Conservation (phyloP, 306 rosid genomes). For the Pterocarpus santalinus region DNA sequence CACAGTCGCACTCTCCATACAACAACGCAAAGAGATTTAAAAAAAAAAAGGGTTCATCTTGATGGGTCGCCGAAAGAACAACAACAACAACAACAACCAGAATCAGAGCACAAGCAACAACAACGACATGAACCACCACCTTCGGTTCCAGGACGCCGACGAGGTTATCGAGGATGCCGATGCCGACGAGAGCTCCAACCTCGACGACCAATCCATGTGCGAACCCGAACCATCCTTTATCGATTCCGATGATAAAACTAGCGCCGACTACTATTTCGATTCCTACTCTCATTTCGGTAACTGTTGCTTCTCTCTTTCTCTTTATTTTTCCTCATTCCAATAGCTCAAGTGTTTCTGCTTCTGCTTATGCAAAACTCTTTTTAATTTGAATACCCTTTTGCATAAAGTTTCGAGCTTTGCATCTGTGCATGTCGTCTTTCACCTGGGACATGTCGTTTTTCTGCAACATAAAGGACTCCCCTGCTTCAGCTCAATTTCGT, state of each 20-base stretch:
- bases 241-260: slow-evolving; percentile 81
- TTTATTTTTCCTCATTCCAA: neutral
- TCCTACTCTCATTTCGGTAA: slow-evolving; percentile 99
- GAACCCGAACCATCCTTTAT: slow-evolving; percentile 50
- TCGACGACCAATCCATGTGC: slow-evolving; percentile 87
- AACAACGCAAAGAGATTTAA: neutral
- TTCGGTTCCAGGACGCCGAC: slow-evolving; percentile 71
- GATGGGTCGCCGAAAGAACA: slow-evolving; percentile 79
- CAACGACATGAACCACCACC: slow-evolving; percentile 52
- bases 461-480: neutral
- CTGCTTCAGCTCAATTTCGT: neutral
- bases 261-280: slow-evolving; percentile 98
- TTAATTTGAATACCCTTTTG: neutral
- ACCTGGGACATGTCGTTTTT: neutral
- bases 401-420: neutral
- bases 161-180: slow-evolving; percentile 65
- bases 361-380: neutral
- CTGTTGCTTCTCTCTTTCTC: neutral
- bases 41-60: neutral
- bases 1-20: neutral
- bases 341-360: neutral
- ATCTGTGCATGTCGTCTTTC: neutral
- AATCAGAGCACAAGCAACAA: slow-evolving; percentile 42
- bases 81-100: slow-evolving; percentile 47
- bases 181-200: slow-evolving; percentile 67